Evolutionary conservation across 2,329 filamentous ascomycete genomes (phyloP).

Genomic region (Periconia sp.): DNA sequence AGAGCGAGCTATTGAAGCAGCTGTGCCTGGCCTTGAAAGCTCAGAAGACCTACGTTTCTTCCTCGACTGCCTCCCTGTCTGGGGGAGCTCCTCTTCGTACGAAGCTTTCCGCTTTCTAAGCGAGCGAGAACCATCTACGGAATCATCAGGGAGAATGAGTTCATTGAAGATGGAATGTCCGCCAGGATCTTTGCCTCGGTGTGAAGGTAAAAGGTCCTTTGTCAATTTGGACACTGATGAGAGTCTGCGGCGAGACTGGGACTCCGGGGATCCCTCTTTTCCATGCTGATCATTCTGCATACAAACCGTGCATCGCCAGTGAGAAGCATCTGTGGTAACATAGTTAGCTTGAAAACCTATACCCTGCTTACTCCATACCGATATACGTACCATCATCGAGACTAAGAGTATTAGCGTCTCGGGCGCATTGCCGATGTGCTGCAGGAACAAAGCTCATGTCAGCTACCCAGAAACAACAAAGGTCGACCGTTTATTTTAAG

Average conservation of each 20-base stretch:
- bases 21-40: constrained; percentile 33
- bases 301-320: constrained; percentile 65
- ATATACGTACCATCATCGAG: constrained; percentile 63
- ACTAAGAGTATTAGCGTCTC: constrained; percentile 65
- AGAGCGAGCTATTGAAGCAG: constrained; percentile 27
- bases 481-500: constrained; percentile 18
- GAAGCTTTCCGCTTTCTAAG: constrained; percentile 85
- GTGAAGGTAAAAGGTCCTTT: constrained; percentile 71
- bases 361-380: constrained; percentile 3
- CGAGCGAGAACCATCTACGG: constrained; percentile 74
- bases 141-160: constrained; percentile 70
- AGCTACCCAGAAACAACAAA: constrained; percentile 43
- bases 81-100: constrained; percentile 62
- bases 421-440: constrained; percentile 92
- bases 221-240: constrained; percentile 67
- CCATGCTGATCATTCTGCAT: constrained; percentile 49
- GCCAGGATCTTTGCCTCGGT: constrained; percentile 64
- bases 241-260: constrained; percentile 52
- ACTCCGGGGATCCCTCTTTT: constrained; percentile 45
- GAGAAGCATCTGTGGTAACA: constrained; percentile 51
- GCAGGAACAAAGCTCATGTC: constrained; percentile 52
- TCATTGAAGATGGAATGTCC: constrained; percentile 75
- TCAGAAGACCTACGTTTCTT: constrained; percentile 47
- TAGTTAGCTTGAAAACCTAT: constrained; percentile 16
- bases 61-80: constrained; percentile 42